These are phyloP conservation scores for Boletus subcaerulescens DNA, from an alignment of 768 basidiomycete species.

Conservation along the genomic window DNA sequence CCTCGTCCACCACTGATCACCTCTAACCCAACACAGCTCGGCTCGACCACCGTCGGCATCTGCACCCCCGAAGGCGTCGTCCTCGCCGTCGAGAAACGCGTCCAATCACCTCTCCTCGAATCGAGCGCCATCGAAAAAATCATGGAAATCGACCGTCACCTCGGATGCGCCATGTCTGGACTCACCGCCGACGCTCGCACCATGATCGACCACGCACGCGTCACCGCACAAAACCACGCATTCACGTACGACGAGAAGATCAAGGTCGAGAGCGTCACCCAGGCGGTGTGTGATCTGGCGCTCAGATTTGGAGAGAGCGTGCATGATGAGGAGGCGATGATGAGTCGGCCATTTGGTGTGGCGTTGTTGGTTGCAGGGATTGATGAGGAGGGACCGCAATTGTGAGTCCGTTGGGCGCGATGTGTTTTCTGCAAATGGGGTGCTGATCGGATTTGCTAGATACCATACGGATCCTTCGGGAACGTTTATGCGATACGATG, in stretches of 20 bases:
- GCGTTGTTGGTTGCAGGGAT: constrained; percentile 96
- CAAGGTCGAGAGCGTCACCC: constrained; percentile 96
- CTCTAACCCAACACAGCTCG: constrained; percentile 57
- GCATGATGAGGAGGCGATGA: constrained; percentile 98
- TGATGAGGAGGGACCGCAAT: constrained; percentile 92
- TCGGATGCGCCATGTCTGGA: constrained; percentile 97
- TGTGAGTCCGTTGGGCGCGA: constrained; percentile 53
- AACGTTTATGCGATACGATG: constrained; percentile 94
- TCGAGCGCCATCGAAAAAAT: constrained; percentile 97
- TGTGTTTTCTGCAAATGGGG: background rate
- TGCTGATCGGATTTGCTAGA: constrained; percentile 40
- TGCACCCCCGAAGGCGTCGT: constrained; percentile 87
- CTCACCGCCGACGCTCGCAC: constrained; percentile 97
- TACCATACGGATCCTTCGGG: constrained; percentile 99
- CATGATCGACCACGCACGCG: constrained; percentile 99
- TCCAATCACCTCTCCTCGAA: constrained; percentile 94
- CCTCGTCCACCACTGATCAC: background rate
- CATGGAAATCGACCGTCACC: constrained; percentile 97
- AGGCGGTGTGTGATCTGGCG: constrained; percentile 97
- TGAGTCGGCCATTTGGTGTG: constrained; percentile 99
- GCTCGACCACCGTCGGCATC: constrained; percentile 96
- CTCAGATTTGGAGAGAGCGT: constrained; percentile 98
- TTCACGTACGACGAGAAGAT: constrained; percentile 98
- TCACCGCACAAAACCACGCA: constrained; percentile 91
- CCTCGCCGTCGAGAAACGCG: constrained; percentile 97